phyloP scores from a whole-genome alignment of 2,329 filamentous ascomycete species.

The Claviceps fusiformis region DNA sequence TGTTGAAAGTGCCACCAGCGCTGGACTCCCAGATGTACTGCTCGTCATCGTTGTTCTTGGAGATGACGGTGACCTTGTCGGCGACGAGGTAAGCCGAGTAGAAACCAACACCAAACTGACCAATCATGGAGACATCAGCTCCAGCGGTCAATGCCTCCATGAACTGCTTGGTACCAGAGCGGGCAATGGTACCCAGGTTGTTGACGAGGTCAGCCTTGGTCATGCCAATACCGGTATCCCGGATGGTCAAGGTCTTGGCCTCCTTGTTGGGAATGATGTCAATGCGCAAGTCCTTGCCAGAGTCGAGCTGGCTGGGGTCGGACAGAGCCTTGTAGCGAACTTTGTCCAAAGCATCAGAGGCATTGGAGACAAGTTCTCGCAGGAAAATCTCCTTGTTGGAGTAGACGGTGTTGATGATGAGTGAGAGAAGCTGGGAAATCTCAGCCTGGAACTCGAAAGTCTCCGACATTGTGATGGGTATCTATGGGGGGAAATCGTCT shows the following conservation, averaged over 20 bases:
- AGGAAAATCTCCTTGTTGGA: constrained; percentile 99
- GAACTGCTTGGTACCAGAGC: constrained; percentile 99
- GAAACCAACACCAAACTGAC: constrained; percentile 99
- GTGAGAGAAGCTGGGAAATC: constrained; percentile 98
- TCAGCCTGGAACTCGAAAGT: constrained; percentile 99
- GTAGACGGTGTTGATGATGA: constrained; percentile 99
- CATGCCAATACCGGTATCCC: constrained; percentile 98
- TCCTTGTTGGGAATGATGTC: constrained; percentile 98
- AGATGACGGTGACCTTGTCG: constrained; percentile 88
- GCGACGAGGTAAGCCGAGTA: constrained; percentile 99
- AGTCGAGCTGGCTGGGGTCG: constrained; percentile 93
- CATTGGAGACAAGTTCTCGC: constrained; percentile 95
- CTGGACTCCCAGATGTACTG: constrained; percentile 99
- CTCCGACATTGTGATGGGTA: constrained; percentile 66
- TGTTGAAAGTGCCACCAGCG: constrained; percentile 94
- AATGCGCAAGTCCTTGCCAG: constrained; percentile 94
- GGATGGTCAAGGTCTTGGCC: constrained; percentile 94
- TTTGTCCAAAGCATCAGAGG: constrained; percentile 98
- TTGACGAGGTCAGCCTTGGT: constrained; percentile 99
- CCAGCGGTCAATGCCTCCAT: constrained; percentile 98
- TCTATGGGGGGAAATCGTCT: constrained; percentile 16
- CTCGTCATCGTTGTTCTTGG: constrained; percentile 99
- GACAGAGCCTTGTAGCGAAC: constrained; percentile 97
- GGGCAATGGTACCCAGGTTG: constrained; percentile 98
- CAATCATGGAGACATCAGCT: constrained; percentile 99